Conservation (phyloP, 1,139 yeast genomes). For the Arxiozyma telluris region DNA sequence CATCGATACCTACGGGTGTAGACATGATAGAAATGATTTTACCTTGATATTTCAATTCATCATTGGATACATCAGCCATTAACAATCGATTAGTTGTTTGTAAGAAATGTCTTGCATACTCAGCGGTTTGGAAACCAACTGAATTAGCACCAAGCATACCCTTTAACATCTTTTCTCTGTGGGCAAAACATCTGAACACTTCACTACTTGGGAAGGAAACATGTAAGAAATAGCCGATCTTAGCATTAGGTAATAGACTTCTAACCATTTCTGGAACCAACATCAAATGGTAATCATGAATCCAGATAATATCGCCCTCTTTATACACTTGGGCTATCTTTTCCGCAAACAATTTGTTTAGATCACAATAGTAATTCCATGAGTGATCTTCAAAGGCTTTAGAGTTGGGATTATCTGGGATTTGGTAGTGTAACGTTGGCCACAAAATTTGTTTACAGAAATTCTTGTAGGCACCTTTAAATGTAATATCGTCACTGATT, state of each 20-base stretch:
- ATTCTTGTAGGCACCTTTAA: conserved; percentile 82
- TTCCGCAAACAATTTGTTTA: conserved; percentile 77
- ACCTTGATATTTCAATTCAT: conserved; percentile 63
- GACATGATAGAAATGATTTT: conserved; percentile 58
- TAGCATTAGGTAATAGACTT: conserved; percentile 65
- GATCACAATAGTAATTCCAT: conserved; percentile 71
- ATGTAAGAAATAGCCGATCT: conserved; percentile 86
- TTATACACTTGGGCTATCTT: conserved; percentile 55
- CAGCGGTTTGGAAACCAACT: conserved; percentile 83
- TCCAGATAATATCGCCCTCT: conserved; percentile 73
- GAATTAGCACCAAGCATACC: conserved; percentile 89
- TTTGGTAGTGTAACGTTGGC: conserved; percentile 96
- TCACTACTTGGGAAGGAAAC: conserved; percentile 95
- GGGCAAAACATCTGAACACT: conserved; percentile 89
- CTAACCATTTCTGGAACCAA: conserved; percentile 82
- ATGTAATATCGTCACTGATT: conserved; percentile 64
- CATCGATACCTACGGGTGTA: conserved; percentile 84
- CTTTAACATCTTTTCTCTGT: conserved; percentile 61
- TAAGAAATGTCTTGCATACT: conserved; percentile 85
- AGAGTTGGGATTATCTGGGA: conserved; percentile 89
- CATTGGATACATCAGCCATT: conserved; percentile 71
- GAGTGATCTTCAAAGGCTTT: conserved; percentile 94
- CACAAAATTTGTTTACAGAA: conserved; percentile 90
- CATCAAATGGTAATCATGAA: conserved; percentile 87
- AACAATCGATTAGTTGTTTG: conserved; percentile 83